Evolutionary conservation across 768 basidiomycete genomes (phyloP), one percentile per base, ranked within the genome.

Genomic region (Leccinellum luteum): DNA sequence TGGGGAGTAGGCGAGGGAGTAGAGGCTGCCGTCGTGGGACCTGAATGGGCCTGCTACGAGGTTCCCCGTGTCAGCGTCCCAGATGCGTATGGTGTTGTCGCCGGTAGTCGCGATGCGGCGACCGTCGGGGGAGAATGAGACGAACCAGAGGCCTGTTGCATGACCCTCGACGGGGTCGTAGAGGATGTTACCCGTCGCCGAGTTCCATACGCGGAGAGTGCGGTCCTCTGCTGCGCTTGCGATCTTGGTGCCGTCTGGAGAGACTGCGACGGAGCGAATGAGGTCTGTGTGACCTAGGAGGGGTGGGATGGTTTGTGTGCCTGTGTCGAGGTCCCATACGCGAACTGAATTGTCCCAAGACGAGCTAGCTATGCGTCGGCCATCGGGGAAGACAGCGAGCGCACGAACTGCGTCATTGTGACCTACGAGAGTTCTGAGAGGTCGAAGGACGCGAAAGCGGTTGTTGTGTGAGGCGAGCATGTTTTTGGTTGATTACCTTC

Each of bases 1-100:
- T 32, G 68, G 68, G 54, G 61, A 61, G 23, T 58, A 82, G 74
- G 84, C 52, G 81, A 69, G 62, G 57, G 68, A 60, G 51, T 70
- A 70, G 8, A 68, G 66, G 55, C 68, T 70, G 66, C 66, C 66
- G 55, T 68, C 64, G 69, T 69, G 69, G 30, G 66, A 70, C 47
- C 64, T 60, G 58, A 73, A 69, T 7, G 64, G 70, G 49, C 66
- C 69, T 52, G 60, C 58, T 57, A 66, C 56, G 51, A 68, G 44
- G 31, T 60, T 49, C 10, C 66, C 70, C 25, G 68, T 65, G 50
- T 64, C 60, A 34, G 66, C 55, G 57, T 74, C 66, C 72, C 71
- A 74, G 54, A 74, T 51, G 55, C 65, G 63, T 51, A 74, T 65
- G 5, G 67, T 69, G 51, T 67, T 71, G 50, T 74, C 74, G 9